Evolutionary conservation across 1,139 yeast species (phyloP), one percentile per base, ranked within the genome.

Genomic region (Taiozyma sp.): DNA sequence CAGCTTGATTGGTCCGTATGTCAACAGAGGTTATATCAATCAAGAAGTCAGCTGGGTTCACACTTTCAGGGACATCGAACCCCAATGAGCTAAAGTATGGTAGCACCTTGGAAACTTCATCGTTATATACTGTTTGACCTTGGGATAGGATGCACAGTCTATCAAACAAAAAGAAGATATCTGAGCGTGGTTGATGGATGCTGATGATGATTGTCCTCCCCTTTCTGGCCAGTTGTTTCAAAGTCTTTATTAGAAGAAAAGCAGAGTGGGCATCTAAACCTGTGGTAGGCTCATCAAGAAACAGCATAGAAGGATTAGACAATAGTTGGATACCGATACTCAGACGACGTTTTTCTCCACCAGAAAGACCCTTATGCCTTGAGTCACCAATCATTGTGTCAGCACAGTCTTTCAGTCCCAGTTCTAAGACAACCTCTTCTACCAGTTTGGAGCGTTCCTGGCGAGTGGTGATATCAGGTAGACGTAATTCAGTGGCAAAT

Each of bases 261-360:
- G 96, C 91, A 14, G 90, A 83, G 50, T 83, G 80, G 3, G 96
- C 85, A 64, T 89, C 96, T 35, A 89, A 70, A 0, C 96, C 96
- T 0, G 96, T 88, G 0, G 96, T 89, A 2, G 96, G 96, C 61
- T 89, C 96, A 64, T 89, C 97, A 45, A 89, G 69, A 60, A 88
- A 88, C 55, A 89, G 68, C 2, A 88, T 70, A 0, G 91, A 81
- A 0, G 96, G 96, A 56, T 82, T 84, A 2, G 88, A 78, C 35
- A 89, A 70, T 58, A 89, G 69, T 63, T 88, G 96, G 21, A 87
- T 81, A 0, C 90, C 96, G 49, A 88, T 79, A 50, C 90, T 83
- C 2, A 88, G 74, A 53, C 96, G 68, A 60, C 96, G 68, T 63
- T 85, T 86, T 61, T 89, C 96, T 34, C 97, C 96, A 6, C 97